A percentile compares a stretch with the other conserved stretches of the same genome.
phyloP scores from a whole-genome alignment of 768 basidiomycete species.

The Trametes cinnabarina region DNA sequence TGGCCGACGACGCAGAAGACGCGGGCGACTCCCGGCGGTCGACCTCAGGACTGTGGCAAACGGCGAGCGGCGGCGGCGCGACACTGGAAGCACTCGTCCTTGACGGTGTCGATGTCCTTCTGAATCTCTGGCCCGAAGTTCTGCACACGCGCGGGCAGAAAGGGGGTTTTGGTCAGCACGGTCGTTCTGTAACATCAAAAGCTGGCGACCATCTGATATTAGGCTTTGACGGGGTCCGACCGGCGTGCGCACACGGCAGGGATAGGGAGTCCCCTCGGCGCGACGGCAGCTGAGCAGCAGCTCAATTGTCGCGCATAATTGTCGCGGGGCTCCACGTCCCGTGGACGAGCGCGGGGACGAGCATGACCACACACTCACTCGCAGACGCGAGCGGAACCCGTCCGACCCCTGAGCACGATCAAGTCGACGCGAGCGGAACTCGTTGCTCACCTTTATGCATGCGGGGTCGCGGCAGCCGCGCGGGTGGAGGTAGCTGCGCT shows the following conservation, averaged over 20 bases:
- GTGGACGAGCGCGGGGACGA: not conserved
- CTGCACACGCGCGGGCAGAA: slow-evolving; percentile 34
- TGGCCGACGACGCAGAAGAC: not conserved
- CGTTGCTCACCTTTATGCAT: slow-evolving; percentile 54
- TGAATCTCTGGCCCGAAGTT: slow-evolving; percentile 69
- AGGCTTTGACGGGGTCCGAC: not conserved
- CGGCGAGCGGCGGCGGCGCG: slow-evolving; percentile 51
- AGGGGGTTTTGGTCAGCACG: not conserved
- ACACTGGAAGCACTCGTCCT: slow-evolving; percentile 71
- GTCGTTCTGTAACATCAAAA: not conserved
- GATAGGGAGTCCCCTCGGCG: not conserved
- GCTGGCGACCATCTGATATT: not conserved
- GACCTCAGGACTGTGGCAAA: slow-evolving; percentile 7
- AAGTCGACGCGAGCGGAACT: not conserved
- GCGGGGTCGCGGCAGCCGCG: slow-evolving; percentile 49
- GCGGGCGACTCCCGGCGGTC: not conserved
- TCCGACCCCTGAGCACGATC: not conserved
- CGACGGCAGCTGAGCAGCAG: not conserved
- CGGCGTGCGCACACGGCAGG: not conserved
- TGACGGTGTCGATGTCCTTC: slow-evolving; percentile 63
- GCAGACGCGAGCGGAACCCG: no score
- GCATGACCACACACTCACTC: no score
- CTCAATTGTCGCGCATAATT: not conserved
- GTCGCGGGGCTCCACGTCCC: not conserved
- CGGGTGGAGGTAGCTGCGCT: slow-evolving; percentile 61